phyloP scores from a whole-genome alignment of 192 early-diverging fungal genomes.

The Glomus cerebriforme region DNA sequence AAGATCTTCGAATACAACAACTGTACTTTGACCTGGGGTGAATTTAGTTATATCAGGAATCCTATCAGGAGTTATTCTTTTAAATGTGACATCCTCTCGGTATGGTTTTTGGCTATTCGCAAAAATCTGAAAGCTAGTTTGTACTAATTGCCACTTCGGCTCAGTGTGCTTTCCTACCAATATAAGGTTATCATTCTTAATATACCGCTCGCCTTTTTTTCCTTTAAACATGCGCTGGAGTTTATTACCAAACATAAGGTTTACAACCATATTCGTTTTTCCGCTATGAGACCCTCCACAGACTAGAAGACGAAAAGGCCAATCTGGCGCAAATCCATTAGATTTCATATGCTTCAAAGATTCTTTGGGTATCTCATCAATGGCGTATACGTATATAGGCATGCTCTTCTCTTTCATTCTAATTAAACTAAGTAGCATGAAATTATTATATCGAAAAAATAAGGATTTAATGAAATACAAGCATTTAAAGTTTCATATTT shows the following conservation, averaged over 20 bases:
- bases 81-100: no score
- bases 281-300: not conserved
- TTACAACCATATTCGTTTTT: constrained; percentile 20
- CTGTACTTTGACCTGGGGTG: no score
- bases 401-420: not conserved
- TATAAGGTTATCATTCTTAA: constrained; percentile 18
- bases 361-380: no score
- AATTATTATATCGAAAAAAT: constrained; percentile 27
- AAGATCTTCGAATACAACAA: no score
- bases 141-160: no score
- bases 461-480: constrained; percentile 23
- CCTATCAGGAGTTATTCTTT: no score
- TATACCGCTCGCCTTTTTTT: constrained; percentile 9
- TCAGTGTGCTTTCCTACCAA: constrained; percentile 7
- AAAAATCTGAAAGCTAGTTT: no score
- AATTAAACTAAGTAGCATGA: not conserved
- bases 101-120: no score
- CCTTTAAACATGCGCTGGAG: constrained; percentile 4
- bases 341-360: no score
- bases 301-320: constrained; percentile 5
- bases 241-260: constrained; percentile 20
- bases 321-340: not conserved
- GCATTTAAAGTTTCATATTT: constrained; percentile 21
- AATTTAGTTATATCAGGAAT: no score
- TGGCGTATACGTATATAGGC: not conserved